phyloP scores from a whole-genome alignment of 2,329 filamentous ascomycete genomes.

The Cordyceps cateniannulata region DNA sequence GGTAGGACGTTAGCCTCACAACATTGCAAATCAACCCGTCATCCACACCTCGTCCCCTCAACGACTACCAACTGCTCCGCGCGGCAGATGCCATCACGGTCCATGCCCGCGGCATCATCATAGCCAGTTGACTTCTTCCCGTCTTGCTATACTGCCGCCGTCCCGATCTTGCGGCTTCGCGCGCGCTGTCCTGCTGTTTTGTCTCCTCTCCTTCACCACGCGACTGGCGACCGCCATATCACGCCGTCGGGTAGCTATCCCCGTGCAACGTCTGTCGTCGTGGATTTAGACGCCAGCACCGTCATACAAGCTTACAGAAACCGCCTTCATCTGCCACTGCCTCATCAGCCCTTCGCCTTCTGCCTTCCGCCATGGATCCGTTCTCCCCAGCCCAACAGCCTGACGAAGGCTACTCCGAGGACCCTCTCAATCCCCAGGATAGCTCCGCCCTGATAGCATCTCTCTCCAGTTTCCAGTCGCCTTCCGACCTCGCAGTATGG shows the following conservation, averaged over 20 bases:
- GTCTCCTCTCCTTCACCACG: not conserved
- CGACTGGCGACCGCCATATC: slow-evolving; percentile 1
- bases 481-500: slow-evolving; percentile 43
- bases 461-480: slow-evolving; percentile 30
- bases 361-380: slow-evolving; percentile 33
- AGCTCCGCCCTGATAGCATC: slow-evolving; percentile 26
- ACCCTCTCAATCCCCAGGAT: slow-evolving; percentile 46
- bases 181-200: not conserved
- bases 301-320: not conserved
- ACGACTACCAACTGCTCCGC: not conserved
- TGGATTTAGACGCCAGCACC: not conserved
- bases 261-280: not conserved
- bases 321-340: not conserved
- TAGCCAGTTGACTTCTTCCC: not conserved
- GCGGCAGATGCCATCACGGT: slow-evolving; percentile 2
- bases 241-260: not conserved
- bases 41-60: not conserved
- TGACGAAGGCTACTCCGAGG: slow-evolving; percentile 85
- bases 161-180: not conserved
- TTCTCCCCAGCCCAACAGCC: slow-evolving; percentile 52
- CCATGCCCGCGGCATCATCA: not conserved
- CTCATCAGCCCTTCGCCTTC: not conserved
- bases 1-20: slow-evolving; percentile 4
- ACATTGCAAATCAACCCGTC: slow-evolving; percentile 8
- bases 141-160: not conserved